Evolutionary conservation across 768 basidiomycete species (phyloP).

Genomic region (Clavaria fumosa): DNA sequence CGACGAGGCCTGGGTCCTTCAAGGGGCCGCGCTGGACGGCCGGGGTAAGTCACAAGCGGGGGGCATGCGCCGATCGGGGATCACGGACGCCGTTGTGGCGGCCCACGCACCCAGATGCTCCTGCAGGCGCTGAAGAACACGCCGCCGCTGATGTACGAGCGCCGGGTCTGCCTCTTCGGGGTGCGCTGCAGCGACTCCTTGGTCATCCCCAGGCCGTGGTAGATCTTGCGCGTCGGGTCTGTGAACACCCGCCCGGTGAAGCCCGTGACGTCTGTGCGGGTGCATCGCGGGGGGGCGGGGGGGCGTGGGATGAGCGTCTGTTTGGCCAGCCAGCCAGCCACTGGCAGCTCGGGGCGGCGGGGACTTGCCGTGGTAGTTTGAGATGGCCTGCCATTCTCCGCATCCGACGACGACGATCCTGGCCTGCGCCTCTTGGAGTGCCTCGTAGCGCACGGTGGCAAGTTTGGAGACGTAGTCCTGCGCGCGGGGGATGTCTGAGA

Average conservation of each 20-base stretch:
- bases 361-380: slow-evolving; percentile 30
- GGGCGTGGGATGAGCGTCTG: background rate
- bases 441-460: slow-evolving; percentile 24
- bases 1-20: slow-evolving; percentile 30
- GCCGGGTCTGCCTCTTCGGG: slow-evolving; percentile 28
- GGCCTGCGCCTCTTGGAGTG: slow-evolving; percentile 24
- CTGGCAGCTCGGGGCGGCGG: background rate
- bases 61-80: too few species aligned
- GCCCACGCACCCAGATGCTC: slow-evolving; percentile 37
- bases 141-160: slow-evolving; percentile 29
- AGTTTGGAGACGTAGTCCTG: slow-evolving; percentile 37
- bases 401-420: slow-evolving; percentile 43
- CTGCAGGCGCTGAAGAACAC: slow-evolving; percentile 17
- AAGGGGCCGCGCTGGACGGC: slow-evolving; percentile 22
- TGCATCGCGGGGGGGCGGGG: too few species aligned
- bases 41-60: too few species aligned
- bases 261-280: slow-evolving; percentile 25
- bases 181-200: slow-evolving; percentile 30
- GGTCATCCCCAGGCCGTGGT: slow-evolving; percentile 45
- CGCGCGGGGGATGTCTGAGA: background rate
- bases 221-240: slow-evolving; percentile 46
- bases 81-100: too few species aligned
- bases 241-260: slow-evolving; percentile 41
- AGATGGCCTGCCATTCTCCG: slow-evolving; percentile 38
- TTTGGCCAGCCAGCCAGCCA: too few species aligned